Evolutionary conservation across 208 protist species (phyloP).

Genomic region (Porcisia deanei): DNA sequence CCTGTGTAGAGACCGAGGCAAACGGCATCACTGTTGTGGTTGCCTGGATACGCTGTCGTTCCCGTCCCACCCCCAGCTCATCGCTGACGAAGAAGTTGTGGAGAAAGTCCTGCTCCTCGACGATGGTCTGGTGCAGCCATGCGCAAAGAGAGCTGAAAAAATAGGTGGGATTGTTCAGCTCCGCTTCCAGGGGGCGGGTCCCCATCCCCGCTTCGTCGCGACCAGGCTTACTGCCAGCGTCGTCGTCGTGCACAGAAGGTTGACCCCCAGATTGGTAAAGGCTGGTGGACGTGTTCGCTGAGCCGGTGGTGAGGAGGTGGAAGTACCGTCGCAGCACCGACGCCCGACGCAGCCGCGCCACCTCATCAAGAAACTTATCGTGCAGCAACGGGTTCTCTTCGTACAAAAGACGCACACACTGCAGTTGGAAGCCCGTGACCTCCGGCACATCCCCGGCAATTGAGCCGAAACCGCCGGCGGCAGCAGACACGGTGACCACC

Average conservation of each 20-base stretch:
- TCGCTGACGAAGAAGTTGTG: conserved; percentile 41
- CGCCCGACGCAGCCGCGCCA: conserved; percentile 62
- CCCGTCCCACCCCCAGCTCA: conserved; percentile 2
- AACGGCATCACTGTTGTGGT: background rate
- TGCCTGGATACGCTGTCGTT: background rate
- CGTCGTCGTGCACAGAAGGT: conserved; percentile 7
- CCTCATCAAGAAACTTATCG: conserved; percentile 67
- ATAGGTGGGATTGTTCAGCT: conserved; percentile 75
- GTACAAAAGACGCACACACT: conserved; percentile 57
- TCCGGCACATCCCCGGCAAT: conserved; percentile 68
- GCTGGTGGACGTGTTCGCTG: conserved; percentile 49
- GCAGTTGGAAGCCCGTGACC: conserved; percentile 67
- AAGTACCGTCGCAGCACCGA: conserved; percentile 84
- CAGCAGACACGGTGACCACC: conserved; percentile 8
- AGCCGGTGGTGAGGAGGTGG: conserved; percentile 84
- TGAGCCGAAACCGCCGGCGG: conserved; percentile 13
- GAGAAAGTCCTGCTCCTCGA: conserved; percentile 80
- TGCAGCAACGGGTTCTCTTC: conserved; percentile 67
- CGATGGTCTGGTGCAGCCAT: conserved; percentile 85
- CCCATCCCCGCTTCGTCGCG: conserved; percentile 24
- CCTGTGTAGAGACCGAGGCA: background rate
- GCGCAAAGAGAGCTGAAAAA: conserved; percentile 88
- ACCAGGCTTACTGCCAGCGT: background rate
- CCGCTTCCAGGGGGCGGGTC: conserved; percentile 72
- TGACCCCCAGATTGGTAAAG: conserved; percentile 38